phyloP scores from a whole-genome alignment of 2,329 filamentous ascomycete genomes.

The Apiospora malaysiana region DNA sequence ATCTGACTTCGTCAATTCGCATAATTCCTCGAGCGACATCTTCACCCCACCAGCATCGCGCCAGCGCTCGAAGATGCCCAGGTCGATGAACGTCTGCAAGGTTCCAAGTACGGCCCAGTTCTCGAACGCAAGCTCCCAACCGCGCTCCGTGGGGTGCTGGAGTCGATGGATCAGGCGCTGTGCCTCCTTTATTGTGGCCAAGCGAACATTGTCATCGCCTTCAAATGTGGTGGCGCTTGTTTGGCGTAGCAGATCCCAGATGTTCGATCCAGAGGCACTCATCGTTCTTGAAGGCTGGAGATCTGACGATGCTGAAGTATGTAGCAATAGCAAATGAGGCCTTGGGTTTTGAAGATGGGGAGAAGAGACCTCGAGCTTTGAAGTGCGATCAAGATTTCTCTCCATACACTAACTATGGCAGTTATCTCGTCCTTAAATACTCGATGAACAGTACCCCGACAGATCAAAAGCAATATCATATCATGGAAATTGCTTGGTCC shows the following conservation, averaged over 20 bases:
- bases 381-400: not conserved
- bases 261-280: not conserved
- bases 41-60: not conserved
- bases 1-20: not conserved
- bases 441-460: not conserved
- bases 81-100: constrained; percentile 4
- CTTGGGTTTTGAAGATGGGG: not conserved
- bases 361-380: not conserved
- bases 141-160: not conserved
- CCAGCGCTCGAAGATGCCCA: not conserved
- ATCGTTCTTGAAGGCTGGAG: not conserved
- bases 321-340: not conserved
- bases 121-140: constrained; percentile 5
- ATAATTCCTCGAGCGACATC: not conserved
- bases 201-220: not conserved
- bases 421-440: not conserved
- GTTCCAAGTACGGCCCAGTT: not conserved
- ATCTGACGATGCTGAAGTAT: not conserved
- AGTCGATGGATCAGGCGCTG: not conserved
- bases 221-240: not conserved
- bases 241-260: not conserved
- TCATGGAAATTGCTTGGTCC: not conserved
- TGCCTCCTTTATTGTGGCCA: not conserved
- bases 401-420: not conserved
- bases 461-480: no score